These are phyloP conservation scores for Heracleum sosnowskyi DNA, from an alignment of 129 eudicot species.

Conservation along the genomic window DNA sequence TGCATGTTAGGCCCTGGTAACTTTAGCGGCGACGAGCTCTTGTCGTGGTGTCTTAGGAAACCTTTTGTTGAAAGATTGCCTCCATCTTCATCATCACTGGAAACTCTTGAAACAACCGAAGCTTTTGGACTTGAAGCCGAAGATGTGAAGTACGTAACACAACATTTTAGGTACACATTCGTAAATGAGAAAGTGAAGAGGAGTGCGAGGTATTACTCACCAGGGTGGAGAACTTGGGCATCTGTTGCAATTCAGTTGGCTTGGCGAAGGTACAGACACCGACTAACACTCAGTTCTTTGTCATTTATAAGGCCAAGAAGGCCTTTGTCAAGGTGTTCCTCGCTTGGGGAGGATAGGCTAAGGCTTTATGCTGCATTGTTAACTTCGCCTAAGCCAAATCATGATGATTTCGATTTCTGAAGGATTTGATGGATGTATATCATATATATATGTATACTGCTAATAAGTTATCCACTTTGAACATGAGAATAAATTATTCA, in stretches of 20 bases:
- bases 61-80: conserved; percentile 90
- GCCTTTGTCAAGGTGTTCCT: conserved; percentile 81
- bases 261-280: conserved; percentile 84
- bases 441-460: not conserved
- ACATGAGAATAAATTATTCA: not conserved
- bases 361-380: conserved; percentile 84
- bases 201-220: conserved; percentile 94
- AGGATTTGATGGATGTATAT: not conserved
- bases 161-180: conserved; percentile 89
- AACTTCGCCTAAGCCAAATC: conserved; percentile 95
- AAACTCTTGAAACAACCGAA: conserved; percentile 87
- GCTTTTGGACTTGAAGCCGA: conserved; percentile 95
- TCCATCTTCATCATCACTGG: conserved; percentile 75
- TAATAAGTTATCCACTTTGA: not conserved
- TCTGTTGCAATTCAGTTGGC: conserved; percentile 96
- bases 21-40: conserved; percentile 92
- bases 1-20: conserved; percentile 99
- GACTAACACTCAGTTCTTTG: conserved; percentile 71
- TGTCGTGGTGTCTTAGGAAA: conserved; percentile 82
- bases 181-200: conserved; percentile 86
- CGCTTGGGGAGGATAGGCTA: conserved; percentile 83
- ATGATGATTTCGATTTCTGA: conserved; percentile 85
- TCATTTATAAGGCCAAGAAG: conserved; percentile 93
- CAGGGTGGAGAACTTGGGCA: conserved; percentile 99
- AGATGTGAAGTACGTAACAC: conserved; percentile 94